Base-by-base conservation (phyloP, 1,284 basidiomycete genomes). In the Meira nashicola region DNA sequence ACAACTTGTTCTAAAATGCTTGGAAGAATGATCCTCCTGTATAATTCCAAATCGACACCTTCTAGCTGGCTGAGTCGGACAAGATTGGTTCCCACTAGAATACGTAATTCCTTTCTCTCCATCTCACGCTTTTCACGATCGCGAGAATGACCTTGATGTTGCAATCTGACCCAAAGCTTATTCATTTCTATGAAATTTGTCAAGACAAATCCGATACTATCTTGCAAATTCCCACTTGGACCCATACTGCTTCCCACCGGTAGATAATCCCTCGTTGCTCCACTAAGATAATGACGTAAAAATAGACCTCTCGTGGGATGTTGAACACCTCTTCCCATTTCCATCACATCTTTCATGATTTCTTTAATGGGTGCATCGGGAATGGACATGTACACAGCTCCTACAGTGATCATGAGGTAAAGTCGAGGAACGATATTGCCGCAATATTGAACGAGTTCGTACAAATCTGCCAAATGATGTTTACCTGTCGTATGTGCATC, bases 141-240 rank as follows among this genome's bases (percentile, higher is more conserved):
- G 37, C 76, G 59, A 1, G 73, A 76, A 54, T 75, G 76, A 37
- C 76, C 76, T 39, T 77, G 76, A 54, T 78, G 76, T 61, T 78
- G 76, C 33, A 77, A 68, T 33, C 76, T 65, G 33, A 78, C 76
- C 76, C 76, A 78, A 33, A 78, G 70, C 67, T 77, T 77, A 67
- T 78, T 78, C 76, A 78, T 78, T 62, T 78, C 76, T 61, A 78
- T 73, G 53, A 78, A 77, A 55, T 78, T 78, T 59, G 73, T 71
- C 40, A 78, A 69, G 38, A 78, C 70, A 47, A 78, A 78, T 54
- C 71, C 70, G 54, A 78, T 77, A 59, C 67, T 70, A 63, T 78
- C 76, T 50, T 70, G 67, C 12, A 78, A 65, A 38, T 71, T 70
- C 43, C 76, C 76, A 17, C 66, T 65, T 2, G 73, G 70, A 5